Evolutionary conservation across 1,139 yeast species (phyloP).

Genomic region (Yamadazyma trypodendri): DNA sequence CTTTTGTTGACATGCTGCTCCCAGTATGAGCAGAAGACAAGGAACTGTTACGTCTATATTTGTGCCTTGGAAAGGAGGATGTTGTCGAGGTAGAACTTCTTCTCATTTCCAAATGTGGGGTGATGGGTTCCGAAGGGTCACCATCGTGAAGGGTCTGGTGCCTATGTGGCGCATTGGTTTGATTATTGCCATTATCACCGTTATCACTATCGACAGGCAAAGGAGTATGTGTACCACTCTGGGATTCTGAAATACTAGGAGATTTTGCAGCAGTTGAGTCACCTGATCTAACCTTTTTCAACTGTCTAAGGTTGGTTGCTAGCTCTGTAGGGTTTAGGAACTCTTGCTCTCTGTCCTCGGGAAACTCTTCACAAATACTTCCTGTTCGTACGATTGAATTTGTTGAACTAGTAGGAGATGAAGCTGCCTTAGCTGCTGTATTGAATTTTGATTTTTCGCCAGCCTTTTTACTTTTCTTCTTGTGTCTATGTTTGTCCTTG

Average conservation of each 20-base stretch:
- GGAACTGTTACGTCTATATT: conserved; percentile 15
- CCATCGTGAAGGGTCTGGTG: neutral
- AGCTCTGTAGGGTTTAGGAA: neutral
- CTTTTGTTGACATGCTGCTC: conserved; percentile 9
- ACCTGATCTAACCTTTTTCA: neutral
- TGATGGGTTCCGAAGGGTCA: conserved; percentile 5
- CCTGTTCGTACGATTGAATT: conserved; percentile 12
- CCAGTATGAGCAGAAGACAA: conserved; percentile 15
- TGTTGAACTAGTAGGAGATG: conserved; percentile 13
- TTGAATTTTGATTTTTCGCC: conserved; percentile 7
- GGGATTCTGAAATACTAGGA: neutral
- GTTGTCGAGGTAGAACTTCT: conserved; percentile 15
- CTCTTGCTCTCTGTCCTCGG: neutral
- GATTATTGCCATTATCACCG: neutral
- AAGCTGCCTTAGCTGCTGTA: neutral
- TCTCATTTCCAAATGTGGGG: conserved; percentile 8
- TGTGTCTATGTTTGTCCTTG: conserved; percentile 9
- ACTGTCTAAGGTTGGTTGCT: neutral
- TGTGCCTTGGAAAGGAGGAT: conserved; percentile 11
- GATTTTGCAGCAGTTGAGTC: neutral
- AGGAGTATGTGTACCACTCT: neutral
- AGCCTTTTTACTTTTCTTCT: conserved; percentile 12
- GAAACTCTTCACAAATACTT: conserved; percentile 13
- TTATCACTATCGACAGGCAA: neutral
- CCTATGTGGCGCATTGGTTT: neutral